Conservation (phyloP, 441 rosid genomes). For the Adansonia rubrostipa region DNA sequence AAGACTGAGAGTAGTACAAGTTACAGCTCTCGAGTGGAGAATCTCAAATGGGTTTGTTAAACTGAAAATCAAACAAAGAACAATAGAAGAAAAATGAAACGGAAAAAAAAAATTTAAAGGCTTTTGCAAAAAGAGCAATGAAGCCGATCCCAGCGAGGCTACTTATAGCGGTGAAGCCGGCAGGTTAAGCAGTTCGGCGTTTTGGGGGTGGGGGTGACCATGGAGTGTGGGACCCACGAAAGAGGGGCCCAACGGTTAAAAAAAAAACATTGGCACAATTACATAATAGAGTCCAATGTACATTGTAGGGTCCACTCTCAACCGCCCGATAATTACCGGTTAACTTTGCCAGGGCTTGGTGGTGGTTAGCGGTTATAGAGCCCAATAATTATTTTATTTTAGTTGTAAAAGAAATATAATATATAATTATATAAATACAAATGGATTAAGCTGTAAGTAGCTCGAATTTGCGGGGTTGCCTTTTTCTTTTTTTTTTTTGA, state of each 20-base stretch:
- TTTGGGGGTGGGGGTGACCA: neutral
- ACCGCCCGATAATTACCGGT: neutral
- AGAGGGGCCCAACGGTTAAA: conserved; percentile 1
- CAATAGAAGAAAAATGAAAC: neutral
- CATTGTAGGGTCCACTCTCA: conserved; percentile 14
- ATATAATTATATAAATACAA: neutral
- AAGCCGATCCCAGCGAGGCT: neutral
- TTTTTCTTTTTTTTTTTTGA: neutral
- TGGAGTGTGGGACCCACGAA: neutral
- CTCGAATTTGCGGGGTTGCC: neutral
- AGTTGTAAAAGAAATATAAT: neutral
- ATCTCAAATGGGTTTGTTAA: neutral
- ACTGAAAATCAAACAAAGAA: neutral
- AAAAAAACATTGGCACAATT: neutral
- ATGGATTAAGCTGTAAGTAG: neutral
- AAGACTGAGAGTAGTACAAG: neutral
- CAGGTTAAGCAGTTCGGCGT: too few species aligned
- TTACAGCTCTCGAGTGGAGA: neutral
- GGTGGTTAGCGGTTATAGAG: neutral
- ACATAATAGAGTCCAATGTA: neutral
- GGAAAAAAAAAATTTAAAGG: neutral
- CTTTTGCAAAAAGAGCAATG: neutral
- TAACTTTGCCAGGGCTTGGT: neutral
- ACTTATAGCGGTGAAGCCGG: conserved; percentile 11
- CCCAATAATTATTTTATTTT: neutral